Percentiles rank a stretch among this genome's conserved stretches.
These are phyloP conservation scores for Alternaria infectoria DNA, from an alignment of 2,329 filamentous ascomycete genomes.

Conservation along the genomic window DNA sequence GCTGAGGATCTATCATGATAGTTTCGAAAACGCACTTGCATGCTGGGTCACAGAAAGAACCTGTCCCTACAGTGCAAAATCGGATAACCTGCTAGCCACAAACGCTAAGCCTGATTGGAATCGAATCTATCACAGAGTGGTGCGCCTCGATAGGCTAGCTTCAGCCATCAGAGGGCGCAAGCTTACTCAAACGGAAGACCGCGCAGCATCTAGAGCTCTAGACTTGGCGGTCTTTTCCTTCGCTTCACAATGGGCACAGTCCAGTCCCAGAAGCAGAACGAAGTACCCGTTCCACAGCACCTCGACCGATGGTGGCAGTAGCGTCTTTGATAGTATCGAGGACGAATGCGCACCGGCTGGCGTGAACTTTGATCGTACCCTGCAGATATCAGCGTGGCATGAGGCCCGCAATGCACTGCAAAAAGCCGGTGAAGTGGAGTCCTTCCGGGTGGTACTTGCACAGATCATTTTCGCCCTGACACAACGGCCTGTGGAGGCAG, in stretches of 20 bases:
- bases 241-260: slow-evolving; percentile 58
- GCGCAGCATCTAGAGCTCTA: slow-evolving; percentile 55
- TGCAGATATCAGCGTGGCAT: slow-evolving; percentile 52
- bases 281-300: slow-evolving; percentile 38
- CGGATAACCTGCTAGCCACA: slow-evolving; percentile 32
- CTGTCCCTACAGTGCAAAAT: slow-evolving; percentile 56
- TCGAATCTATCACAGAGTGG: slow-evolving; percentile 58
- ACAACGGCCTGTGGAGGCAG: slow-evolving; percentile 47
- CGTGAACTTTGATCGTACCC: slow-evolving; percentile 43
- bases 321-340: slow-evolving; percentile 14
- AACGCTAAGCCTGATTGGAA: slow-evolving; percentile 56
- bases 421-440: slow-evolving; percentile 50
- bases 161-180: slow-evolving; percentile 50
- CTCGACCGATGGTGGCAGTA: slow-evolving; percentile 6
- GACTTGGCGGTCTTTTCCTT: slow-evolving; percentile 61
- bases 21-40: slow-evolving; percentile 60
- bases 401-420: slow-evolving; percentile 51
- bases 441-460: slow-evolving; percentile 54
- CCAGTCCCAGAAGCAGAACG: slow-evolving; percentile 31
- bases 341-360: neutral
- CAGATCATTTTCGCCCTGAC: slow-evolving; percentile 56
- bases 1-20: slow-evolving; percentile 61
- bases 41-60: slow-evolving; percentile 63
- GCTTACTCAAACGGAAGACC: slow-evolving; percentile 52
- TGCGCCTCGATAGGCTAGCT: slow-evolving; percentile 56